These are phyloP conservation scores for Dichotomopilus funicola DNA, from an alignment of 2,329 filamentous ascomycete genomes.

Conservation along the genomic window DNA sequence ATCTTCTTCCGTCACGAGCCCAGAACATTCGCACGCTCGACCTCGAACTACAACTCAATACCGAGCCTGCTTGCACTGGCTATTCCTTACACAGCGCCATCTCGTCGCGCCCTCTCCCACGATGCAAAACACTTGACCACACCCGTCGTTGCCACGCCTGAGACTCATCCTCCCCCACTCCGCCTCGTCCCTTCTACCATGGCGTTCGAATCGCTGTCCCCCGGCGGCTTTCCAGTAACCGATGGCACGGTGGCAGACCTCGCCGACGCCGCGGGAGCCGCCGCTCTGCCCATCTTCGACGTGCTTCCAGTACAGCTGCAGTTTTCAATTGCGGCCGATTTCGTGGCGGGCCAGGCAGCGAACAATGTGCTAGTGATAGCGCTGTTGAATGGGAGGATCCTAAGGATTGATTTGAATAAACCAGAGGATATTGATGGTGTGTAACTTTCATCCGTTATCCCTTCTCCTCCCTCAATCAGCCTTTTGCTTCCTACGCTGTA, in stretches of 20 bases:
- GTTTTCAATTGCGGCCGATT: constrained; percentile 90
- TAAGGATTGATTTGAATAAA: constrained; percentile 89
- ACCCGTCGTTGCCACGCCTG: not conserved
- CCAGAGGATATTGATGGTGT: constrained; percentile 90
- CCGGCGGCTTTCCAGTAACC: constrained; percentile 66
- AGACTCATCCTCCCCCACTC: too few species aligned
- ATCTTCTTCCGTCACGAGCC: too few species aligned
- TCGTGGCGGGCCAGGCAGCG: constrained; percentile 91
- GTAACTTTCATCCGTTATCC: constrained; percentile 10
- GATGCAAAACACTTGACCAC: constrained; percentile 15
- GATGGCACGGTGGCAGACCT: constrained; percentile 49
- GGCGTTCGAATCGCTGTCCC: constrained; percentile 55
- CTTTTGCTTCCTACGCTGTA: not conserved
- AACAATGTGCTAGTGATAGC: constrained; percentile 95
- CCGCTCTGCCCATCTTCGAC: constrained; percentile 82
- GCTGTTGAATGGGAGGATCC: constrained; percentile 82
- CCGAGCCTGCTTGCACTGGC: not conserved
- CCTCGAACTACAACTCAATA: not conserved
- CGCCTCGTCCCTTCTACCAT: constrained; percentile 36
- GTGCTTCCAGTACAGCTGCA: constrained; percentile 87
- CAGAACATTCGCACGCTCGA: too few species aligned
- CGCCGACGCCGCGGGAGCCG: constrained; percentile 36
- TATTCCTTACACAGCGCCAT: too few species aligned
- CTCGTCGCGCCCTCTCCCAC: not conserved
- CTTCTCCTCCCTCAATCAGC: not conserved